phyloP scores from a whole-genome alignment of 306 rosid species.

The Gleditsia sinensis region DNA sequence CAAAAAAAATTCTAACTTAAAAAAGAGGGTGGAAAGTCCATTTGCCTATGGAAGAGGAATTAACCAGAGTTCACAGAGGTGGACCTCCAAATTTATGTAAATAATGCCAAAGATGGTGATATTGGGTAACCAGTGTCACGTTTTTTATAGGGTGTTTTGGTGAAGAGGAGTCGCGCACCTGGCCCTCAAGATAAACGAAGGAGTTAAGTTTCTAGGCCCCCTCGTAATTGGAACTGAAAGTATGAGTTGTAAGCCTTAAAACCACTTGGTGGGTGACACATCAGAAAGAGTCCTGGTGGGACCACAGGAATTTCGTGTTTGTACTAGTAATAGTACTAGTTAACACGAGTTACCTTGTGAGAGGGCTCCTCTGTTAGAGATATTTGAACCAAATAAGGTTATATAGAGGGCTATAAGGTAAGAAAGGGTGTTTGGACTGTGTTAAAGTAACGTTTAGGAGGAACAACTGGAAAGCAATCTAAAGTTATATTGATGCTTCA shows the following conservation, averaged over 20 bases:
- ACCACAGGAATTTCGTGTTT: slow-evolving; percentile 23
- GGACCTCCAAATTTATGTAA: neutral
- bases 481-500: slow-evolving; percentile 29
- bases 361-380: neutral
- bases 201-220: no score
- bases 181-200: no score
- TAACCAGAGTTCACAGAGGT: slow-evolving; percentile 2
- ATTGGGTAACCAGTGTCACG: neutral
- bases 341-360: slow-evolving; percentile 25
- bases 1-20: no score
- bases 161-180: no score
- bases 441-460: slow-evolving; percentile 32
- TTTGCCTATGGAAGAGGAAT: neutral
- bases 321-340: slow-evolving; percentile 32
- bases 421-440: slow-evolving; percentile 17
- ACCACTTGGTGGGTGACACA: slow-evolving; percentile 68
- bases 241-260: slow-evolving; percentile 73
- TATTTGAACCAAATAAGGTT: slow-evolving; percentile 35
- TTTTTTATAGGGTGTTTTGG: no score
- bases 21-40: neutral
- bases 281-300: slow-evolving; percentile 56
- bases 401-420: slow-evolving; percentile 27
- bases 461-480: slow-evolving; percentile 56
- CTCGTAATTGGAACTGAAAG: no score
- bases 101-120: neutral